Base-by-base conservation (phyloP, 2,329 filamentous ascomycete genomes). In the Hypoxylon sp. region DNA sequence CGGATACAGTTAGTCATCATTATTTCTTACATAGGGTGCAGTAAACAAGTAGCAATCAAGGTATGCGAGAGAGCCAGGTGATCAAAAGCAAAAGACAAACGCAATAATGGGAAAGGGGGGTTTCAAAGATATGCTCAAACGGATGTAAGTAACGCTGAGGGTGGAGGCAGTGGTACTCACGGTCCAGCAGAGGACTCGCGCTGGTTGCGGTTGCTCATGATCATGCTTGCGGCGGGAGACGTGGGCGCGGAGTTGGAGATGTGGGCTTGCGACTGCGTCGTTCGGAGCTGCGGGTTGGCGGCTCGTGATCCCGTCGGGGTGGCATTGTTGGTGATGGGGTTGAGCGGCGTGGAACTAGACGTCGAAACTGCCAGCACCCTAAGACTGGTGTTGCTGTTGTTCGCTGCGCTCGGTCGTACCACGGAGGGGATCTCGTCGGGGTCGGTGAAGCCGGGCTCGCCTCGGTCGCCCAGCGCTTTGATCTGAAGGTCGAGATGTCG, bases 381-480 rank as follows among this genome's bases (percentile, higher is more conserved):
- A 48, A 81, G 80, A 53, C 82, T 79, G 11, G 82, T 79, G 72
- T 83, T 85, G 60, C 83, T 80, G 68, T 85, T 82, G 77, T 88
- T 88, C 57, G 87, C 84, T 46, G 86, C 84, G 76, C 86, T 86
- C 13, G 86, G 82, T 31, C 88, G 86, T n/a, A 91, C 79, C 5
- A 90, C 80, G 1, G 89, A 91, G 30, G 89, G 89, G 7, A 90
- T 83, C 76, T 89, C 87, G 73, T 90, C 88, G 35, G 88, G 86
- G 61, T 91, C 86, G 66, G 81, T 85, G 74, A 90, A 90, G 62
- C 88, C 87, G 40, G 87, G 87, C 73, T 91, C 89, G 71, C 82
- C 83, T 74, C 88, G 84, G 70, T 90, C 88, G 78, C 88, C 86
- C 27, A 91, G 81, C 51, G 84, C 80, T 75, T 91, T 90, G 72